Conservation (phyloP, 495 filamentous ascomycete genomes). For the Penicillium tannophilum region DNA sequence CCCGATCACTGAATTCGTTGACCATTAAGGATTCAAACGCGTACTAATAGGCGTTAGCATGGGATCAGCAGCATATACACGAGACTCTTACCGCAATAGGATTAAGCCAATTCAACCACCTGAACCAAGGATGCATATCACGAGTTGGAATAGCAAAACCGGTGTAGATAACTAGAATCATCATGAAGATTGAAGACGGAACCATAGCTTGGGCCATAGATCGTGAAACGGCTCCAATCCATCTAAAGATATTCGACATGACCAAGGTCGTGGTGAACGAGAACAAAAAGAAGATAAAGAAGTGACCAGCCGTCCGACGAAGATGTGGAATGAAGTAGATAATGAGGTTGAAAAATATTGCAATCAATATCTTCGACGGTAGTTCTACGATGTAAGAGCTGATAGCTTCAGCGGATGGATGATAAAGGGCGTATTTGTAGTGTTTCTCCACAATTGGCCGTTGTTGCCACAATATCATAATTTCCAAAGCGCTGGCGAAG, state of each 20-base stretch:
- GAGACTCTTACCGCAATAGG: slow-evolving; percentile 60
- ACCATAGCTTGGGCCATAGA: slow-evolving; percentile 84
- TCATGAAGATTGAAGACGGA: slow-evolving; percentile 78
- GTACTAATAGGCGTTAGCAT: slow-evolving; percentile 45
- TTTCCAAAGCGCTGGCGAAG: slow-evolving; percentile 75
- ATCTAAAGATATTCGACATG: slow-evolving; percentile 79
- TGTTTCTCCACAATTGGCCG: slow-evolving; percentile 94
- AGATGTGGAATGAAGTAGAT: slow-evolving; percentile 89
- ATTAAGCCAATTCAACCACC: slow-evolving; percentile 87
- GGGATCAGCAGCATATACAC: neutral
- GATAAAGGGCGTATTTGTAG: slow-evolving; percentile 85
- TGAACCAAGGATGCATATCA: slow-evolving; percentile 77
- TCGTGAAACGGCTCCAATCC: slow-evolving; percentile 76
- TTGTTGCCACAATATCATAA: slow-evolving; percentile 81
- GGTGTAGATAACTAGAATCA: slow-evolving; percentile 83
- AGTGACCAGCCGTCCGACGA: slow-evolving; percentile 73
- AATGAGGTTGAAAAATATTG: slow-evolving; percentile 65
- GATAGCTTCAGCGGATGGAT: slow-evolving; percentile 84
- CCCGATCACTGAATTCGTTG: slow-evolving; percentile 77
- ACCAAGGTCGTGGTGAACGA: slow-evolving; percentile 65
- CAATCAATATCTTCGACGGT: slow-evolving; percentile 60
- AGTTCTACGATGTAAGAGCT: slow-evolving; percentile 81
- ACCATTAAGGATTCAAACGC: slow-evolving; percentile 87
- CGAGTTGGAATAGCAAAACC: slow-evolving; percentile 80
- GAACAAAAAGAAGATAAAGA: slow-evolving; percentile 67